A percentile compares a stretch with the other conserved stretches of the same genome.
These are phyloP conservation scores for Morella rubra DNA, from an alignment of 306 rosid species.

Conservation along the genomic window DNA sequence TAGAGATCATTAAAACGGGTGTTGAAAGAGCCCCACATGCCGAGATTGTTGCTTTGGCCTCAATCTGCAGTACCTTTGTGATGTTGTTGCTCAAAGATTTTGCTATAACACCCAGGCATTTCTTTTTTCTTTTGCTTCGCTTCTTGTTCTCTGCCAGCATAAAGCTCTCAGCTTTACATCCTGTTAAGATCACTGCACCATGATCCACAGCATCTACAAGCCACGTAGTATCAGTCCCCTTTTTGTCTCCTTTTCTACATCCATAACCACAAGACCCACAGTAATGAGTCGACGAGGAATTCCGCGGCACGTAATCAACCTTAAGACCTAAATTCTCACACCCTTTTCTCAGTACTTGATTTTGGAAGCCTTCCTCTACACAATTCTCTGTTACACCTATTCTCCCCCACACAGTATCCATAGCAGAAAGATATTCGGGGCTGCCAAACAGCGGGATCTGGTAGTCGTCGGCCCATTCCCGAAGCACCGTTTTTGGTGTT, in stretches of 20 bases:
- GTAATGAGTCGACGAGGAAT: constrained; percentile 61
- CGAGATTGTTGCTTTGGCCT: constrained; percentile 69
- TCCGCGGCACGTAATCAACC: constrained; percentile 66
- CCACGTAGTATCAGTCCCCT: constrained; percentile 81
- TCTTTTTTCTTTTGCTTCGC: constrained; percentile 44
- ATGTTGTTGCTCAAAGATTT: constrained; percentile 38
- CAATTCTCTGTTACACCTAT: constrained; percentile 64
- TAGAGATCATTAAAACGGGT: constrained; percentile 74
- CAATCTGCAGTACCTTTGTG: constrained; percentile 48
- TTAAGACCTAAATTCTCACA: constrained; percentile 65
- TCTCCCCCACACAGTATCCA: constrained; percentile 68
- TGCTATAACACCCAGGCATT: constrained; percentile 71
- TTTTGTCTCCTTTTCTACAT: constrained; percentile 70
- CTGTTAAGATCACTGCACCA: constrained; percentile 70
- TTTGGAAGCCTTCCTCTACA: constrained; percentile 72
- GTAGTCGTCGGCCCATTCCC: constrained; percentile 58
- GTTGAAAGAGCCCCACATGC: constrained; percentile 86
- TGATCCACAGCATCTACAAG: constrained; percentile 82
- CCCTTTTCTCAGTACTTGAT: constrained; percentile 76
- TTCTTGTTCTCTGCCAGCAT: constrained; percentile 37
- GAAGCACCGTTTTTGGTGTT: constrained; percentile 58
- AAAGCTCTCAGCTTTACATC: constrained; percentile 71
- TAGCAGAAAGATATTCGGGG: constrained; percentile 53
- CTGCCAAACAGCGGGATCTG: constrained; percentile 51
- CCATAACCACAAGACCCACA: constrained; percentile 83